Base-by-base conservation (phyloP, 139 green algal species). In the Asterochloris sp. region DNA sequence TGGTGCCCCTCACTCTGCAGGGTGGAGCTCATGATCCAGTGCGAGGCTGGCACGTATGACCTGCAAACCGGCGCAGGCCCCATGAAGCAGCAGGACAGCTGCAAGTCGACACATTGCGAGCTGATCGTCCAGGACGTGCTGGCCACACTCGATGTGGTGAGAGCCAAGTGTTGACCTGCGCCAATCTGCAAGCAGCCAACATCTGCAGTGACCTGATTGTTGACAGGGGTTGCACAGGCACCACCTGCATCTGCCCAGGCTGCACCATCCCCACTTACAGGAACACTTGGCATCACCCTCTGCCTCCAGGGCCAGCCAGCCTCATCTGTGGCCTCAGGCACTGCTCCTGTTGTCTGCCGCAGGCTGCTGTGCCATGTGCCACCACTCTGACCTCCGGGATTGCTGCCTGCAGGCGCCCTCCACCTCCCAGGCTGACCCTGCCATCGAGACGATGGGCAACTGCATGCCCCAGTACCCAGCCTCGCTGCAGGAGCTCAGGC, bases 91-190 rank as follows among this genome's bases (percentile, higher is more conserved):
- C 63, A 85, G 29, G 74, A 75, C 17, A 67, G 47, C 66, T 85
- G 82, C 71, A 23, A 24, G 6, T 73, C 38, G 17, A 76, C 75
- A 13, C 82, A 85, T 67, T 85, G 82, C 66, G 64, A 85, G 62
- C 64, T 85, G 9, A 38, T 77, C 23, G 62, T 77, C 10, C 82
- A 85, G 75, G 17, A 61, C 29, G 67, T 76, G 6, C 19, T 85
- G 47, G 82, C 82, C 38, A 82, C 82, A 16, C 9, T 85, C 2
- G 66, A 67, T 61, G 82, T 85, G 82, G 82, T 85, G 19, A 80
- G 81, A 2, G 6, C 38, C 38, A 54, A 54, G 38, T 54, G 4
- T 10, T 54, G 6, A 54, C 38, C 6, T 54, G 38, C 38, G 38
- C 38, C 38, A 54, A 54, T 54, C 38, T 54, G 38, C 38, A 54